phyloP scores from a whole-genome alignment of 768 basidiomycete species.

The Rhizopogon rudus region DNA sequence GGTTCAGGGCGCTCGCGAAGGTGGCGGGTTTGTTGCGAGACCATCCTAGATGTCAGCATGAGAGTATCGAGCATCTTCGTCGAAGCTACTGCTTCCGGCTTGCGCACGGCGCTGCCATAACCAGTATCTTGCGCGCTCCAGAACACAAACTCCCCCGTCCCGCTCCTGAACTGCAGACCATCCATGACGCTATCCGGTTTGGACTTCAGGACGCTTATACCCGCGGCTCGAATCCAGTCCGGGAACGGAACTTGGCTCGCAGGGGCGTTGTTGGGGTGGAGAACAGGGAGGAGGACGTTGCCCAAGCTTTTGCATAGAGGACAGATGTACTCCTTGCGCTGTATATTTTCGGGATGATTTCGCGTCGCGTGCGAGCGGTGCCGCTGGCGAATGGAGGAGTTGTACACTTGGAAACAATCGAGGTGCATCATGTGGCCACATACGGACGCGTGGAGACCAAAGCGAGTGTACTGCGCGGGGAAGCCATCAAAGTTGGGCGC shows the following conservation, averaged over 20 bases:
- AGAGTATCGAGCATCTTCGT: constrained; percentile 87
- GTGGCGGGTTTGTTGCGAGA: constrained; percentile 83
- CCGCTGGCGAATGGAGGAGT: constrained; percentile 77
- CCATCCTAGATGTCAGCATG: constrained; percentile 67
- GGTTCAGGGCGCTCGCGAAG: constrained; percentile 74
- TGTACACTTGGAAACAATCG: constrained; percentile 90
- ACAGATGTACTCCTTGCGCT: constrained; percentile 91
- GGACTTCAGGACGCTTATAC: constrained; percentile 84
- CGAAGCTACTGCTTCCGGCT: constrained; percentile 49
- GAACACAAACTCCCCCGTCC: constrained; percentile 86
- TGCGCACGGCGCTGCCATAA: constrained; percentile 52
- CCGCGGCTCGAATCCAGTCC: constrained; percentile 87
- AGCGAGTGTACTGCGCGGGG: constrained; percentile 65
- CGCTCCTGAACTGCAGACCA: constrained; percentile 67
- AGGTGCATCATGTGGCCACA: constrained; percentile 98
- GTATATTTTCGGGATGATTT: constrained; percentile 93
- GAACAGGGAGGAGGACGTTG: constrained; percentile 87
- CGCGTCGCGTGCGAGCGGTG: constrained; percentile 86
- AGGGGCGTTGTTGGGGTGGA: constrained; percentile 39
- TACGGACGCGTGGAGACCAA: constrained; percentile 82
- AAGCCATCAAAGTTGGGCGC: constrained; percentile 73
- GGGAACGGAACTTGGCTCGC: constrained; percentile 60
- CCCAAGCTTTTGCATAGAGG: constrained; percentile 96
- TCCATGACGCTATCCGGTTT: constrained; percentile 72
- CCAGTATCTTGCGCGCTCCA: constrained; percentile 82